Evolutionary conservation across 2,329 filamentous ascomycete genomes (phyloP), one percentile per base, ranked within the genome.

Genomic region (Dactylellina haptotyla): DNA sequence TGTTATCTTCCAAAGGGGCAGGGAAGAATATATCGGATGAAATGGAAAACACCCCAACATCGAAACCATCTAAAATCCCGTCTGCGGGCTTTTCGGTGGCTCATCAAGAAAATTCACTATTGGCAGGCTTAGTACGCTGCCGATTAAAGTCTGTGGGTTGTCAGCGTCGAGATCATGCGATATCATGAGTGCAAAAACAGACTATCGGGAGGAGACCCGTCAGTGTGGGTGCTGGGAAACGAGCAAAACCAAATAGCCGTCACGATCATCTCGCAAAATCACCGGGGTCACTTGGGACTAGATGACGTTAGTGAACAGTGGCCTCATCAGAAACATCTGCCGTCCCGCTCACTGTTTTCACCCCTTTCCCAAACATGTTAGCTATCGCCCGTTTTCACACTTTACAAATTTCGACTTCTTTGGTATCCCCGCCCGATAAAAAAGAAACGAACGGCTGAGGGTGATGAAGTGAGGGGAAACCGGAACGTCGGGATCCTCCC

Each of bases 201-300:
- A 62, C 32, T 72, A 50, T 65, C 59, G 67, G 67, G 67, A 64
- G 61, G 61, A 64, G 59, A 72, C 67, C 67, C 67, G 67, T 72
- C 67, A 72, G 59, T 59, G 53, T 65, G 67, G 67, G 46, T 72
- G 67, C 67, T 72, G 67, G 67, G 59, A 72, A 54, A 50, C 23
- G 45, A 53, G 46, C 26, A 53, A 53, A 72, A 64, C 67, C 67
- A 58, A 46, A 50, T 39, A 65, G 51, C 67, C 67, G 67, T 72
- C 59, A 72, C 59, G 45, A 65, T 72, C 45, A 20, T 53, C 45
- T 59, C 54, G 63, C 63, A 57, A 67, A 64, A 72, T 58, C 58
- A 53, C 34, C 51, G 41, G 53, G 63, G 56, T 43, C 30, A 39
- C 32, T 43, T 59, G 67, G 63, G 51, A 9, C 26, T 59, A 37